These are phyloP conservation scores for Penicillium sp. DNA, from an alignment of 2,329 filamentous ascomycete species.

Conservation along the genomic window DNA sequence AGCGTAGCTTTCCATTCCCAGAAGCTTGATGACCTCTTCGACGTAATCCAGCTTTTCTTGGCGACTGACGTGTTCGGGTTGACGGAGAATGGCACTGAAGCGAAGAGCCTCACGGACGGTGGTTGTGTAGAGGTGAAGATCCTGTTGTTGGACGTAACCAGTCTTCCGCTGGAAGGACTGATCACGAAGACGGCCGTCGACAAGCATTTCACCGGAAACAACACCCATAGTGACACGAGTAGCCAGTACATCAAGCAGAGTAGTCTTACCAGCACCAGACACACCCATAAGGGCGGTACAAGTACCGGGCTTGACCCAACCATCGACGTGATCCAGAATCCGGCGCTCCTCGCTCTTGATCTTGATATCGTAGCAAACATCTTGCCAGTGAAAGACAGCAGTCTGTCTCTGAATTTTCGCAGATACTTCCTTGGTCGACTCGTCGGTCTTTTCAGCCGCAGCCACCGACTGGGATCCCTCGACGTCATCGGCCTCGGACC, in stretches of 20 bases:
- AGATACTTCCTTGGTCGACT: conserved; percentile 25
- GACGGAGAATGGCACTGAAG: conserved; percentile 82
- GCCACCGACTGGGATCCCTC: conserved; percentile 26
- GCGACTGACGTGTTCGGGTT: conserved; percentile 69
- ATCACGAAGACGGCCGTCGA: conserved; percentile 71
- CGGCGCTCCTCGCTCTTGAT: conserved; percentile 74
- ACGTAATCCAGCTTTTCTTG: conserved; percentile 84
- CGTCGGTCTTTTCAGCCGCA: conserved; percentile 35
- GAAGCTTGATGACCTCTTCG: conserved; percentile 82
- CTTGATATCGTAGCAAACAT: conserved; percentile 78
- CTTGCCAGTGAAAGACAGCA: conserved; percentile 80
- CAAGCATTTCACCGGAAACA: conserved; percentile 82
- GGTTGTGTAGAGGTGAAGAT: conserved; percentile 78
- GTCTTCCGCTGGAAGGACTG: conserved; percentile 87
- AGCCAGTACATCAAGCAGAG: conserved; percentile 80
- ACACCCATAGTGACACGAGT: conserved; percentile 86
- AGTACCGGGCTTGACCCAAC: conserved; percentile 91
- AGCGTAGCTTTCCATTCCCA: conserved; percentile 87
- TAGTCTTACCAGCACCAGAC: conserved; percentile 91
- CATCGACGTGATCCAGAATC: conserved; percentile 81
- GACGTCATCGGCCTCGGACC: conserved; percentile 24
- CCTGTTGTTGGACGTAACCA: conserved; percentile 89
- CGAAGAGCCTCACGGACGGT: conserved; percentile 85
- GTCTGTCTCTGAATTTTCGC: conserved; percentile 62
- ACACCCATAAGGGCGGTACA: conserved; percentile 87